Base-by-base conservation (phyloP, 148 eudicot species). In the Polygonum maritimum region DNA sequence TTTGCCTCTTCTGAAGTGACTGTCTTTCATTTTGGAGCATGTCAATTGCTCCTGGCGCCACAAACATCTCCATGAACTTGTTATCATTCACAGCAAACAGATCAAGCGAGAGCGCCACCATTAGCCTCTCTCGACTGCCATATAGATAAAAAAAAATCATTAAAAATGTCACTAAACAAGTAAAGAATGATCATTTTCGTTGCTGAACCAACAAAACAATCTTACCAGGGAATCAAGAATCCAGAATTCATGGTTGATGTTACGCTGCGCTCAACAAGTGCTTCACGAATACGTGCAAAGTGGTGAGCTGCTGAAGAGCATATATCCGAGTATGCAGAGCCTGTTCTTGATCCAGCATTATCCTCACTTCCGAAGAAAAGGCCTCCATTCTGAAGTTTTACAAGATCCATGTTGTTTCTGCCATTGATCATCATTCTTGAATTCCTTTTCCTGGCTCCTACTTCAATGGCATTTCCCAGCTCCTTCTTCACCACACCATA, bases 61-160 rank as follows among this genome's bases (percentile, higher is more conserved):
- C 94, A 81, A 96, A 96, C 99, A 92, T 91, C 79, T 92, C 99
- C 98, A 92, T 92, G 81, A 96, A 96, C 77, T 88, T 96, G 75
- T 88, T 96, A 48, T 96, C 98, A 63, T 81, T 91, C 49, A 92
- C 94, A 7, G 97, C 99, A 82, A 92, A 96, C 81, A 96, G 69
- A 74, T 92, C 97, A 78, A 96, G 75, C 78, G 94, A 94, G 33
- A 92, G 86, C 62, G 94, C 88, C 69, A 92, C 90, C 88, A 89
- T 80, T 48, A 95, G 90, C 81, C 88, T 83, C 65, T 95, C 98
- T 76, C 89, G 94, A 74, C 97, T 92, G 88, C 80, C 74, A 12
- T 44, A 52, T 33, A 78, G 73, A 69, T 21, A 6, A 48, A 31
- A 65, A 35, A 48, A 31, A 65, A 35, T n/a, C 69, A 82, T 40